A percentile compares a stretch with the other conserved stretches of the same genome.
Evolutionary conservation across 2,329 filamentous ascomycete genomes (phyloP).

Genomic region (Sclerotinia glacialis): DNA sequence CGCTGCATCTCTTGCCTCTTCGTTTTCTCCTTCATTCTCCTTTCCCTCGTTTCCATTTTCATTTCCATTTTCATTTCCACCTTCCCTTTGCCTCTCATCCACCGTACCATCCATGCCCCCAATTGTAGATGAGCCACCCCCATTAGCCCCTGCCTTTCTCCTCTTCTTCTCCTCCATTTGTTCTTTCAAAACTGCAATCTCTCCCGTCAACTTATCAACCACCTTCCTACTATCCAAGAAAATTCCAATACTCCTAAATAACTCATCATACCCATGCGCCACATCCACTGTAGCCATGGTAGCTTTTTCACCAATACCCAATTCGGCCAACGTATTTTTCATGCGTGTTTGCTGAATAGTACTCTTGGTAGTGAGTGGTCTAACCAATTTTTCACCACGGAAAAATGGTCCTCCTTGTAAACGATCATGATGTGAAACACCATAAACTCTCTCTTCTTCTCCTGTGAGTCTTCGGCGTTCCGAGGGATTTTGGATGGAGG

Average conservation of each 20-base stretch:
- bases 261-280: conserved; percentile 66
- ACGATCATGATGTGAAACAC: conserved; percentile 81
- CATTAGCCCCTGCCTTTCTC: conserved; percentile 46
- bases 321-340: conserved; percentile 65
- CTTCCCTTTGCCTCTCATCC: conserved; percentile 52
- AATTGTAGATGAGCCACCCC: conserved; percentile 29
- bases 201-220: conserved; percentile 71
- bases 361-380: conserved; percentile 74
- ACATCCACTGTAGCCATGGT: conserved; percentile 75
- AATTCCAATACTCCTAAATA: conserved; percentile 64
- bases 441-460: conserved; percentile 75
- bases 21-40: background rate
- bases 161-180: conserved; percentile 48
- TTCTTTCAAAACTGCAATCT: conserved; percentile 60
- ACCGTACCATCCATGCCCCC: conserved; percentile 21
- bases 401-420: conserved; percentile 84
- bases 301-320: conserved; percentile 63
- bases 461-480: conserved; percentile 69
- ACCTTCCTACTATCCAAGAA: conserved; percentile 73
- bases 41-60: conserved; percentile 50
- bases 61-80: conserved; percentile 47
- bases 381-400: conserved; percentile 78
- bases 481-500: conserved; percentile 38
- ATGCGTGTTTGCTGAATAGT: conserved; percentile 75
- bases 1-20: background rate